Evolutionary conservation across 176 grass and related monocot species (phyloP).

Genomic region (Phoenix roebelenii): DNA sequence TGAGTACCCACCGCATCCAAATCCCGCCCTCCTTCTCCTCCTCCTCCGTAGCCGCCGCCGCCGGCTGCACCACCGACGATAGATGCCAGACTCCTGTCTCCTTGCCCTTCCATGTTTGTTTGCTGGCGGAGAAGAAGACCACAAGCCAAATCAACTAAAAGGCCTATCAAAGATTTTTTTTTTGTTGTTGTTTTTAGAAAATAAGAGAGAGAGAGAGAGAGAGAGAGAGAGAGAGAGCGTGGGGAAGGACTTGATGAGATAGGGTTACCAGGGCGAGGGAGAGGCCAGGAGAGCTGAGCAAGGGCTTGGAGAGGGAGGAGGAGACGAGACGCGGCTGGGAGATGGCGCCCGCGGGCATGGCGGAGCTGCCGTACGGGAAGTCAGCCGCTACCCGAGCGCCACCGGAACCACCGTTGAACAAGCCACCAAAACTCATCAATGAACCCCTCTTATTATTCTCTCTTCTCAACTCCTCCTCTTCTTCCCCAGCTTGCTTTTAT

Average conservation of each 20-base stretch:
- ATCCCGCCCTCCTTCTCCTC: constrained; percentile 26
- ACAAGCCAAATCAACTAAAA: neutral
- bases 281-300: constrained; percentile 45
- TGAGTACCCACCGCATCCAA: constrained; percentile 42
- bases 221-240: neutral
- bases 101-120: constrained; percentile 48
- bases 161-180: too few species aligned
- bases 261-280: constrained; percentile 70
- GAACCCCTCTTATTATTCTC: constrained; percentile 1
- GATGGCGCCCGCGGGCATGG: constrained; percentile 17
- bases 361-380: constrained; percentile 36
- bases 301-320: constrained; percentile 20
- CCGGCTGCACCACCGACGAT: constrained; percentile 24
- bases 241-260: neutral
- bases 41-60: constrained; percentile 31
- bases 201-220: too few species aligned
- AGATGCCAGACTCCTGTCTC: constrained; percentile 26
- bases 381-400: constrained; percentile 22
- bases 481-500: neutral
- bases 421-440: constrained; percentile 83
- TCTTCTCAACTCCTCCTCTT: constrained; percentile 6
- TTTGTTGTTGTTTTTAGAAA: too few species aligned
- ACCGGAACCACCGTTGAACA: constrained; percentile 65
- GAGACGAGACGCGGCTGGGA: constrained; percentile 34
- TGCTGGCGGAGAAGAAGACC: constrained; percentile 14